Conservation (phyloP, 352 stramenopile genomes). For the Globisporangium cederbergense region DNA sequence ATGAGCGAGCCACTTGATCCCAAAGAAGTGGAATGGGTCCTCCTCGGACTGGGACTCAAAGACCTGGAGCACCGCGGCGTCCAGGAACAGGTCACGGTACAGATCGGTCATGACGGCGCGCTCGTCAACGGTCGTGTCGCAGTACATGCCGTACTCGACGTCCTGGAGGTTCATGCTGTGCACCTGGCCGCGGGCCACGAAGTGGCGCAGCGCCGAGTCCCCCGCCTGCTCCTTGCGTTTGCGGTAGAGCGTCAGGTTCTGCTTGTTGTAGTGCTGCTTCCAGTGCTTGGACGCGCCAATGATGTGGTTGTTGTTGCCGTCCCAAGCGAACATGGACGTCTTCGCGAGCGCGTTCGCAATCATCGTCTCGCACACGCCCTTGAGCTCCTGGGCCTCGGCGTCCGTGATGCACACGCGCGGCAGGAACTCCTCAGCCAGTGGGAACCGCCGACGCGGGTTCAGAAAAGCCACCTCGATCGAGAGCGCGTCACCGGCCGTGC, state of each 20-base stretch:
- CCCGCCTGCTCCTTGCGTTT: conserved; percentile 29
- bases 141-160: conserved; percentile 51
- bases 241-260: conserved; percentile 54
- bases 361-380: conserved; percentile 45
- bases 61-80: conserved; percentile 36
- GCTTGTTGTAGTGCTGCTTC: conserved; percentile 49
- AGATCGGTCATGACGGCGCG: conserved; percentile 45
- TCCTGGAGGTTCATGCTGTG: conserved; percentile 45
- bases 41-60: conserved; percentile 33
- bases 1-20: conserved; percentile 45
- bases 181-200: conserved; percentile 42
- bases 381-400: conserved; percentile 42
- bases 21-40: conserved; percentile 49
- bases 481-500: conserved; percentile 43
- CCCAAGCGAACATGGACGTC: conserved; percentile 54
- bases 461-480: conserved; percentile 61
- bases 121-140: conserved; percentile 40
- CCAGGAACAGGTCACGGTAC: conserved; percentile 38
- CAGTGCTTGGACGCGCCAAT: conserved; percentile 36
- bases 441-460: conserved; percentile 58
- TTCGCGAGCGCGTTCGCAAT: conserved; percentile 39
- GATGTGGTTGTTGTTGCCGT: conserved; percentile 42
- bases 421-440: conserved; percentile 49
- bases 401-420: conserved; percentile 35
- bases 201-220: conserved; percentile 30